Conservation (phyloP, 148 eudicot species). For the Fagopyrum tataricum region DNA sequence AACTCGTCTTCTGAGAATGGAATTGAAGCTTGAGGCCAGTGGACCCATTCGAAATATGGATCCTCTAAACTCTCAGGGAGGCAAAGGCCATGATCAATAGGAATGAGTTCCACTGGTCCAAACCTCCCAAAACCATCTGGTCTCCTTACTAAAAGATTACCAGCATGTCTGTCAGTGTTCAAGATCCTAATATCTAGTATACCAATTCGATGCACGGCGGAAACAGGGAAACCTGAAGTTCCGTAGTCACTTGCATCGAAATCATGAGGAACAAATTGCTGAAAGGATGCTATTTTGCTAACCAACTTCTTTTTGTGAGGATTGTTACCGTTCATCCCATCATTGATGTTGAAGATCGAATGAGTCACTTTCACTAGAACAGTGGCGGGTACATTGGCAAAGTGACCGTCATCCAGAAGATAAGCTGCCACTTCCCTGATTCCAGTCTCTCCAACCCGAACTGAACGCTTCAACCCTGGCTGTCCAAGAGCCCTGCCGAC, state of each 20-base stretch:
- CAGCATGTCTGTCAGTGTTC: too few relatives aligned
- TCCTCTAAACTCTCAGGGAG: constrained; percentile 88
- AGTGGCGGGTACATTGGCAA: constrained; percentile 9
- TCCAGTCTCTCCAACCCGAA: constrained; percentile 35
- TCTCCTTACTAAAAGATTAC: too few relatives aligned
- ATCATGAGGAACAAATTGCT: constrained; percentile 28
- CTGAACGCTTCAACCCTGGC: constrained; percentile 28
- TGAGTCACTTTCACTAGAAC: constrained; percentile 29
- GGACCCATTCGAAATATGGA: constrained; percentile 96
- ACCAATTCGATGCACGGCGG: constrained; percentile 35
- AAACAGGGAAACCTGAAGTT: constrained; percentile 30
- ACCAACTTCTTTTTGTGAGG: constrained; percentile 15
- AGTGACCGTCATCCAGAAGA: too few relatives aligned
- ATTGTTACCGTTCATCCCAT: constrained; percentile 21
- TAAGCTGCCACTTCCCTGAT: constrained; percentile 8
- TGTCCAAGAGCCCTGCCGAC: constrained; percentile 33
- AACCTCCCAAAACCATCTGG: too few relatives aligned
- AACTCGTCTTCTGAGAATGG: constrained; percentile 92
- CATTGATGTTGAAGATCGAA: constrained; percentile 27
- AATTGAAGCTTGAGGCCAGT: constrained; percentile 95
- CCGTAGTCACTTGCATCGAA: constrained; percentile 41
- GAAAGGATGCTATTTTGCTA: constrained; percentile 32
- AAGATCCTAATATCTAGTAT: constrained; percentile 29
- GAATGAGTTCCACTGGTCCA: too few relatives aligned
- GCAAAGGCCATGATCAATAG: constrained; percentile 88